These are phyloP conservation scores for Ceratobasidium sp. DNA, from an alignment of 1,284 basidiomycete species.

Conservation along the genomic window DNA sequence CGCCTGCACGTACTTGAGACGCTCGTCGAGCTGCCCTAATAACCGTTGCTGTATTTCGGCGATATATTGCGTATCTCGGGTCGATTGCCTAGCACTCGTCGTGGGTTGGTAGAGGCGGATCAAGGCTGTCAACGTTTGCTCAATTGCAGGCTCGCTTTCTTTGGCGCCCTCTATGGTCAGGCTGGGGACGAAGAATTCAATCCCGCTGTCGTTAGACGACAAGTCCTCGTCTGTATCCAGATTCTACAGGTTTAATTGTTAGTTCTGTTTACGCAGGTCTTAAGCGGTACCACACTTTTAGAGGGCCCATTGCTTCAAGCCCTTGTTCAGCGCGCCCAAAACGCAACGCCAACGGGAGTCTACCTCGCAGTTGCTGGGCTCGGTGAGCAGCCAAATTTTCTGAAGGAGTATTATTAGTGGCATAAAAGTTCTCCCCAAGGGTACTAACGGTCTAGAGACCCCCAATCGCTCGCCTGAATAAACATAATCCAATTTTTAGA, in stretches of 20 bases:
- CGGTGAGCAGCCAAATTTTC: conserved; percentile 41
- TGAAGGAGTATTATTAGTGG: background rate
- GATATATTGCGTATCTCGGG: conserved; percentile 1
- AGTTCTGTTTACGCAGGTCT: background rate
- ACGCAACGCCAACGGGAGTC: background rate
- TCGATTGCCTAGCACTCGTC: background rate
- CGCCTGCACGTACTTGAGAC: conserved; percentile 15
- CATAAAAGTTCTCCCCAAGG: background rate
- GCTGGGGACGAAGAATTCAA: conserved; percentile 2
- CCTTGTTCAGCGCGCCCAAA: background rate
- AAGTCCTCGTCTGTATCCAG: conserved; percentile 20
- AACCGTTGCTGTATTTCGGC: background rate
- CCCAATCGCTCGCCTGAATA: conserved; percentile 32
- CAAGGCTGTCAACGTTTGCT: background rate
- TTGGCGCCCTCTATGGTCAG: background rate
- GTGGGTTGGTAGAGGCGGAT: background rate
- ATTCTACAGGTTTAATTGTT: background rate
- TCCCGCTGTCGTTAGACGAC: background rate
- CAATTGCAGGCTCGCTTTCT: background rate
- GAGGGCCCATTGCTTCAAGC: background rate
- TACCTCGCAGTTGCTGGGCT: background rate
- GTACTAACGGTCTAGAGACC: conserved; percentile 43
- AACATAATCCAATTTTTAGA: background rate
- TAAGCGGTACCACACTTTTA: background rate
- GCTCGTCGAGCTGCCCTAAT: background rate